phyloP scores from a whole-genome alignment of 2,329 filamentous ascomycete genomes.

The Pleomassaria siparia region DNA sequence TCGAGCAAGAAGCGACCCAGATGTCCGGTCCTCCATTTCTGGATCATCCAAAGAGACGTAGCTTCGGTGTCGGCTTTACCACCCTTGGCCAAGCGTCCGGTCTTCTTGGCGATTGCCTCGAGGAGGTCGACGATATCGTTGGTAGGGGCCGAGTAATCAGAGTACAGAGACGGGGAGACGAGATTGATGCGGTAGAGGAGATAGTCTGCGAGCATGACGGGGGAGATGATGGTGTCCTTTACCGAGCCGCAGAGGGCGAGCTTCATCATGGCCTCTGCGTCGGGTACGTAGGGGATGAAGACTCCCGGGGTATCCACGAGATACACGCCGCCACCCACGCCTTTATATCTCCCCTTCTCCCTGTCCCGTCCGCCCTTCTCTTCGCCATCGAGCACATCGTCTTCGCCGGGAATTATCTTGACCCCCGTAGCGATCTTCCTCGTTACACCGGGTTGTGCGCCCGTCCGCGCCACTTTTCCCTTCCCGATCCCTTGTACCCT shows the following conservation, averaged over 20 bases:
- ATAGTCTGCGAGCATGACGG: slow-evolving; percentile 83
- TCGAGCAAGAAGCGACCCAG: slow-evolving; percentile 81
- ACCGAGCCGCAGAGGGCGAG: slow-evolving; percentile 89
- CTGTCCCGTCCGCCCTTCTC: too few species aligned
- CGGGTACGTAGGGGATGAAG: slow-evolving; percentile 86
- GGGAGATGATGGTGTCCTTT: slow-evolving; percentile 80
- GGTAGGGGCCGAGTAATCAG: slow-evolving; percentile 71
- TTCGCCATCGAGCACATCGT: slow-evolving; percentile 44
- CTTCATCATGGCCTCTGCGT: slow-evolving; percentile 89
- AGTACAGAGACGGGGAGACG: slow-evolving; percentile 63
- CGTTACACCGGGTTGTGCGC: slow-evolving; percentile 86
- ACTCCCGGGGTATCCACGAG: slow-evolving; percentile 92
- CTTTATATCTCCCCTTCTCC: slow-evolving; percentile 15
- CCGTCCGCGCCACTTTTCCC: slow-evolving; percentile 77
- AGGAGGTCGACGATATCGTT: slow-evolving; percentile 81
- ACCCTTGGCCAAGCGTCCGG: slow-evolving; percentile 74
- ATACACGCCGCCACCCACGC: slow-evolving; percentile 65
- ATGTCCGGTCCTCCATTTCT: slow-evolving; percentile 76
- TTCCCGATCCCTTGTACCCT: slow-evolving; percentile 67
- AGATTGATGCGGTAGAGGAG: slow-evolving; percentile 82
- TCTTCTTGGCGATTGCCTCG: slow-evolving; percentile 67
- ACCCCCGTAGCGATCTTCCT: slow-evolving; percentile 81
- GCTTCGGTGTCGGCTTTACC: slow-evolving; percentile 70
- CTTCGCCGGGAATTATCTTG: slow-evolving; percentile 66
- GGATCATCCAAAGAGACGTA: slow-evolving; percentile 77